Base-by-base conservation (phyloP, 2,329 filamentous ascomycete genomes). In the Herpotrichia juniperi region DNA sequence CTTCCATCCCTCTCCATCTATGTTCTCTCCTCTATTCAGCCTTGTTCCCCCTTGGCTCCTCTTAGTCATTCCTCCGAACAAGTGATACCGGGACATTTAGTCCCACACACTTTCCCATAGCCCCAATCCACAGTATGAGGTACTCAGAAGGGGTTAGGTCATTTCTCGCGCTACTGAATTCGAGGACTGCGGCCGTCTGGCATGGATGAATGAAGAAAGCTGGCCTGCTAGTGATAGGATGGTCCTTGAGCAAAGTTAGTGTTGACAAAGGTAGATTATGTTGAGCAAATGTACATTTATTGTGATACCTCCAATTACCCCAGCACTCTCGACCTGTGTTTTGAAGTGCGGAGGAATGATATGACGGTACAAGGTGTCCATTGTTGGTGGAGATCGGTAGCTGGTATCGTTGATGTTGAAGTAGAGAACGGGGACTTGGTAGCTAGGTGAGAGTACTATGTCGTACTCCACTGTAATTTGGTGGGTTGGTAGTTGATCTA, bases 121-220 rank as follows among this genome's bases (percentile, higher is more conserved):
- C 78, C n/a, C 93, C 93, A 56, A 97, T 81, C 93, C 93, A 97
- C 49, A 91, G 77, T 76, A 91, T 83, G 67, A 97, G 80, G 78
- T 97, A 97, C 63, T 87, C 81, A 64, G 87, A 71, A 5, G 79
- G 73, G 16, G 63, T 74, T 39, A 78, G 58, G n/a, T 65, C 56
- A 50, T 61, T 48, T 45, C 61, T 43, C 4, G 65, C 63, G 12
- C 72, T 66, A 74, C 70, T 80, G 78, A 68, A 79, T 61, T 80
- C 79, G 83, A 97, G 89, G 46, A 90, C 89, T 59, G 93, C 88
- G 50, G 89, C 89, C 8, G 94, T 90, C 71, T 90, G 85, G 76
- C 94, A 97, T 21, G 94, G 93, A 76, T 99, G 94, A 63, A 97
- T 83, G 74, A 96, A 97, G 74, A 93, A 97, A 44, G 86, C 84